Evolutionary conservation across 257 asterid species (phyloP).

Genomic region (Cruciata laevipes): DNA sequence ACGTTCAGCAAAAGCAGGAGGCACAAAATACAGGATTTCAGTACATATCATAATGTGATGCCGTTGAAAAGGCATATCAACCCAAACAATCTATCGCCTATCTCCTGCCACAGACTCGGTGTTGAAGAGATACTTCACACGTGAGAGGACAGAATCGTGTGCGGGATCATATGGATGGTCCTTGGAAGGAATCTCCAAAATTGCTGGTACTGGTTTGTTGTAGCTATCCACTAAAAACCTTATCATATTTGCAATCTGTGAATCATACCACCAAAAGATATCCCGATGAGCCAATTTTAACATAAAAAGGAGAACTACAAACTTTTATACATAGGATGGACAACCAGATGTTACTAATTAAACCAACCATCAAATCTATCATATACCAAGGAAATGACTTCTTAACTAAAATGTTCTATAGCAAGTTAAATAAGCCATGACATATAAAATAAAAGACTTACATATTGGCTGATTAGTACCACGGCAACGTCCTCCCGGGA

Average conservation of each 20-base stretch:
- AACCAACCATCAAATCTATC: not conserved
- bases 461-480: conserved; percentile 86
- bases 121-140: conserved; percentile 69
- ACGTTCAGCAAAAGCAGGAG: not conserved
- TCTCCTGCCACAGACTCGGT: conserved; percentile 61
- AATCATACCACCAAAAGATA: not conserved
- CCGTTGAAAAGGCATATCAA: not conserved
- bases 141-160: conserved; percentile 80
- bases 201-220: conserved; percentile 85
- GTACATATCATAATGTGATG: not conserved
- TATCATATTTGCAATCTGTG: conserved; percentile 80
- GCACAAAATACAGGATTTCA: not conserved
- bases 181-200: conserved; percentile 92
- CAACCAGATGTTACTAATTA: not conserved
- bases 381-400: too few species aligned
- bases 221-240: conserved; percentile 85
- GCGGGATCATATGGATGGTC: conserved; percentile 92
- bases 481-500: conserved; percentile 81
- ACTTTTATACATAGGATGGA: not conserved
- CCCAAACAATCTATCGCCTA: conserved; percentile 38
- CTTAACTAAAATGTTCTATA: not conserved
- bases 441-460: conserved; percentile 23
- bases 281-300: not conserved
- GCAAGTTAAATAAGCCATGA: not conserved
- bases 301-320: not conserved